These are phyloP conservation scores for Penicillium sp. DNA, from an alignment of 2,329 filamentous ascomycete genomes.

Conservation along the genomic window DNA sequence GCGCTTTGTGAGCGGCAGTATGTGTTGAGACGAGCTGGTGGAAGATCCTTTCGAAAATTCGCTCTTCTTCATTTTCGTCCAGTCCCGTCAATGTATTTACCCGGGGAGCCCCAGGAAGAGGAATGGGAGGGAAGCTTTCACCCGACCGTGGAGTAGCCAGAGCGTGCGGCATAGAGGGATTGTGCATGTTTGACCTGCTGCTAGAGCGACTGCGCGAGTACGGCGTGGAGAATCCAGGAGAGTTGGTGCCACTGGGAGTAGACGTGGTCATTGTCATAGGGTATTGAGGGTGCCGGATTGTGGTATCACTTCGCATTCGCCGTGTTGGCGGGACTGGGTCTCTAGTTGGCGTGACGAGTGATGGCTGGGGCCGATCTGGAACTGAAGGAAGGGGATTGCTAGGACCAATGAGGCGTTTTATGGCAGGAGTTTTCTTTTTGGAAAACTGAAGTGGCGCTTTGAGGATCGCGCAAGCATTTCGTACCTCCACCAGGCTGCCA, in stretches of 20 bases:
- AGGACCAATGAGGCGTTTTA: constrained; percentile 34
- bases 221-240: constrained; percentile 34
- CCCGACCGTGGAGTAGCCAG: constrained; percentile 74
- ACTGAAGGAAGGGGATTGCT: constrained; percentile 27
- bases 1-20: constrained; percentile 69
- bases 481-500: constrained; percentile 59
- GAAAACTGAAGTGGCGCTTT: constrained; percentile 42
- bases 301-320: constrained; percentile 54
- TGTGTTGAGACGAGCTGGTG: constrained; percentile 72
- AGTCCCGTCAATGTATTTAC: constrained; percentile 62
- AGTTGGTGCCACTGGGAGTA: constrained; percentile 29
- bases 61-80: constrained; percentile 72
- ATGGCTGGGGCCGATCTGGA: constrained; percentile 32
- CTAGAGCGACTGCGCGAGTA: constrained; percentile 47
- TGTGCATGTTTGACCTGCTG: constrained; percentile 57
- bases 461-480: constrained; percentile 59
- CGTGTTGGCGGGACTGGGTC: constrained; percentile 46
- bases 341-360: constrained; percentile 49
- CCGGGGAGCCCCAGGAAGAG: constrained; percentile 50
- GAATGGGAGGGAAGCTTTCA: constrained; percentile 68
- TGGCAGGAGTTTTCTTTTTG: constrained; percentile 30
- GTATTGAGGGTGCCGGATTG: constrained; percentile 48
- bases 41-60: constrained; percentile 80
- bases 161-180: constrained; percentile 49
- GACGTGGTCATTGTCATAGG: constrained; percentile 35